phyloP scores from a whole-genome alignment of 257 asterid genomes.

The Linaria vulgaris region DNA sequence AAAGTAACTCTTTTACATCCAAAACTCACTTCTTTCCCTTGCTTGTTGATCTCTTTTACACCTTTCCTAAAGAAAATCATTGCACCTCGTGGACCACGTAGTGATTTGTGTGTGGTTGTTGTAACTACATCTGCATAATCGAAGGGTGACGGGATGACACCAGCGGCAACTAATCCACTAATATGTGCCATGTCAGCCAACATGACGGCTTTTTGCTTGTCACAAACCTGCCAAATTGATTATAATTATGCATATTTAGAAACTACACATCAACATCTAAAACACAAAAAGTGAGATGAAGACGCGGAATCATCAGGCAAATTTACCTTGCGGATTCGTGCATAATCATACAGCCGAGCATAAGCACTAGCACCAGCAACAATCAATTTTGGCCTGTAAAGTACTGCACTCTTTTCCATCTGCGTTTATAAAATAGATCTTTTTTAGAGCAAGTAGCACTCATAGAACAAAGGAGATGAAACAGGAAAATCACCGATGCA shows the following conservation, averaged over 20 bases:
- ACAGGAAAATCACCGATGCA: background rate
- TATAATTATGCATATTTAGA: slow-evolving; percentile 6
- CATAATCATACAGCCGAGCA: slow-evolving; percentile 93
- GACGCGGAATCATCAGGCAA: background rate
- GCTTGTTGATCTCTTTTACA: slow-evolving; percentile 77
- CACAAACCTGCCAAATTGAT: slow-evolving; percentile 69
- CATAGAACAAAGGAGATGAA: too few species aligned
- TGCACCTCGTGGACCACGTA: slow-evolving; percentile 98
- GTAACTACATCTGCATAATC: slow-evolving; percentile 95
- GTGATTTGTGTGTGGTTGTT: slow-evolving; percentile 94
- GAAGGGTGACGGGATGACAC: slow-evolving; percentile 96
- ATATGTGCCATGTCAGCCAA: slow-evolving; percentile 99
- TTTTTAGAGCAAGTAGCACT: too few species aligned
- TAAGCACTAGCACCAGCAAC: slow-evolving; percentile 99
- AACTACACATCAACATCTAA: background rate
- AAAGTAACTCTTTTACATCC: too few species aligned
- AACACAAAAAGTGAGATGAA: background rate
- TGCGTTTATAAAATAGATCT: slow-evolving; percentile 39
- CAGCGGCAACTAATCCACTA: slow-evolving; percentile 98
- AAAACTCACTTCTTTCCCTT: slow-evolving; percentile 83
- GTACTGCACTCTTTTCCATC: slow-evolving; percentile 93
- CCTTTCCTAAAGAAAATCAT: slow-evolving; percentile 97
- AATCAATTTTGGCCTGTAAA: slow-evolving; percentile 87
- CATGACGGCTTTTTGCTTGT: slow-evolving; percentile 82
- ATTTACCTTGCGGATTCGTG: slow-evolving; percentile 78